These are phyloP conservation scores for Ceratocystis destructans DNA, from an alignment of 2,329 filamentous ascomycete genomes.

Conservation along the genomic window DNA sequence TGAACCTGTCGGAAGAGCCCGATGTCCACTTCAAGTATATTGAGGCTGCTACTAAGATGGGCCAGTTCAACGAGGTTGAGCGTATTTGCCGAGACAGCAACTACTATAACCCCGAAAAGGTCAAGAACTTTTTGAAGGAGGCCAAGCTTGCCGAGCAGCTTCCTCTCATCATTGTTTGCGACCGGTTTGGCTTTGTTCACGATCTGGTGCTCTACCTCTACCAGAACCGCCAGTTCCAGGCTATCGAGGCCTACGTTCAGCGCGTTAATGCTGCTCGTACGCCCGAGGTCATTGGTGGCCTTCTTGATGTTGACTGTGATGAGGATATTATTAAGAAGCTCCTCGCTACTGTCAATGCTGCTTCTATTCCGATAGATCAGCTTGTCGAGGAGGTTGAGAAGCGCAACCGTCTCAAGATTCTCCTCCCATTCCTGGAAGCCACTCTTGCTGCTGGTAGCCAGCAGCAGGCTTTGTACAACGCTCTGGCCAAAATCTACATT, in stretches of 20 bases:
- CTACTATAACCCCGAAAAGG: constrained; percentile 80
- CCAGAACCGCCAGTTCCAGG: constrained; percentile 98
- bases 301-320: constrained; percentile 94
- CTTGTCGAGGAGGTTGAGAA: constrained; percentile 90
- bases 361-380: constrained; percentile 82
- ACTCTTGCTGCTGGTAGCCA: constrained; percentile 82
- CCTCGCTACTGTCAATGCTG: constrained; percentile 67
- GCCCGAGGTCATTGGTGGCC: constrained; percentile 80
- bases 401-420: constrained; percentile 85
- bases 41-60: constrained; percentile 86
- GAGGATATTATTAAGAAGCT: constrained; percentile 92
- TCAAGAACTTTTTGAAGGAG: constrained; percentile 99
- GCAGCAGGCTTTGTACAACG: constrained; percentile 94
- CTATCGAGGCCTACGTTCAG: constrained; percentile 96
- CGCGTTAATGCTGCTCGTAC: constrained; percentile 85
- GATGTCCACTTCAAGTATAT: constrained; percentile 99
- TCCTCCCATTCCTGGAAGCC: constrained; percentile 89
- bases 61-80: constrained; percentile 90
- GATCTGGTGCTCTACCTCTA: constrained; percentile 93
- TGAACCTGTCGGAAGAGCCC: constrained; percentile 87
- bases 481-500: constrained; percentile 97
- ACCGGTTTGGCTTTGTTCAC: constrained; percentile 98
- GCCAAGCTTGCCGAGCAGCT: constrained; percentile 83
- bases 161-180: constrained; percentile 94
- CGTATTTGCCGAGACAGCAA: constrained; percentile 92